A percentile compares a stretch with the other conserved stretches of the same genome.
These are phyloP conservation scores for Pseudoscleropodium purum DNA, from an alignment of 225 moss, liverwort and hornwort genomes.

Conservation along the genomic window DNA sequence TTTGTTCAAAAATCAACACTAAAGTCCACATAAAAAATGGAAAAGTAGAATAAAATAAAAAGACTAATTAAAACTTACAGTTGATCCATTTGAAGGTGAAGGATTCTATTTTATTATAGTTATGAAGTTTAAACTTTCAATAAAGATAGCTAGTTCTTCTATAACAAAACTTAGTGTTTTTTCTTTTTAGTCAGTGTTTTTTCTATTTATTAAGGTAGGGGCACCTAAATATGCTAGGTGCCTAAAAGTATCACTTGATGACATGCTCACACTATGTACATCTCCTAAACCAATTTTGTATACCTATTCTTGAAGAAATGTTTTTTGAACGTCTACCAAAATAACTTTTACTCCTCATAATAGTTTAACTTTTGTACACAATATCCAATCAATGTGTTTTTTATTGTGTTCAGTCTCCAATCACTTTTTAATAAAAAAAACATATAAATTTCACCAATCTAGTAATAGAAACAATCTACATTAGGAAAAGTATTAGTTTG, in stretches of 20 bases:
- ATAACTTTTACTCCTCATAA: neutral
- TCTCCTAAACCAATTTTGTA: neutral
- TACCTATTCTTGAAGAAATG: neutral
- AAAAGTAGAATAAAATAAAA: neutral
- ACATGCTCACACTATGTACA: neutral
- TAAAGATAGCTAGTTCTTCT: neutral
- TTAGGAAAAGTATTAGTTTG: neutral
- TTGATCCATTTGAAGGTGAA: neutral
- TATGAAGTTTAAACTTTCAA: neutral
- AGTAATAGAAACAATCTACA: neutral
- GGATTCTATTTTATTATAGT: neutral
- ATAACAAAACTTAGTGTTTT: neutral
- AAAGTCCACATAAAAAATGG: neutral
- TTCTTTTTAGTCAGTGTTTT: neutral
- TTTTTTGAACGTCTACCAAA: neutral
- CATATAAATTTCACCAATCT: neutral
- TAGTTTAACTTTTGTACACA: neutral
- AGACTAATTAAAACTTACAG: neutral
- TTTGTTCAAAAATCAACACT: neutral
- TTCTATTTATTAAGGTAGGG: neutral
- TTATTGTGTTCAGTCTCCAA: neutral
- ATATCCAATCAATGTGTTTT: neutral
- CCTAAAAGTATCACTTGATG: neutral
- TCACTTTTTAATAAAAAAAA: neutral
- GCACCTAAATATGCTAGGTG: fast-evolving